Evolutionary conservation across 768 basidiomycete genomes (phyloP), one percentile per base, ranked within the genome.

Genomic region (Leccinellum albellum): DNA sequence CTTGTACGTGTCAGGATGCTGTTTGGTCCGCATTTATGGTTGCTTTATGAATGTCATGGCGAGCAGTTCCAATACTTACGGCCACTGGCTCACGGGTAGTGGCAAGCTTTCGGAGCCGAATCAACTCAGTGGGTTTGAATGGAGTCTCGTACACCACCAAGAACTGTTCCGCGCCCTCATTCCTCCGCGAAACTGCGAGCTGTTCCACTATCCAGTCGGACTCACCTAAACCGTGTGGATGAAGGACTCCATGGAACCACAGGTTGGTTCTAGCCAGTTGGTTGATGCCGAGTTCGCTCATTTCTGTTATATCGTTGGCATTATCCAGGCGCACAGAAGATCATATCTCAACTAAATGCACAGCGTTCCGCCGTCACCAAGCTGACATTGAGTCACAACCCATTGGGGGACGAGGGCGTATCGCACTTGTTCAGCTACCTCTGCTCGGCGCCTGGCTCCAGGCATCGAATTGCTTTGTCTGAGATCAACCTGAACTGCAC

Each of bases 401-500:
- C 74, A 6, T 77, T 88, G 3, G 79, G 79, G 5, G 80, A 86
- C 62, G 79, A 82, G 20, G 87, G 87, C 13, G 76, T 80, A 59
- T 71, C 74, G 26, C 69, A 74, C 7, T 68, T 88, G 10, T 86
- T 87, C 67, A 68, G 70, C 28, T 87, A 81, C 63, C 76, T 88
- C 7, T 66, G 70, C 23, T 85, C 86, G 8, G 61, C 73, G 13
- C 60, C 70, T 21, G 86, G 83, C 6, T 72, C 75, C 48, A 73
- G 70, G 57, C 75, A 85, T 65, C 71, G 67, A 53, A 58, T 51
- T 29, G 56, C 56, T 1, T 74, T 88, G 56, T 64, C 68, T 2
- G 82, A 85, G 61, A 84, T 88, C 33, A 77, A 74, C 56, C 71
- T 88, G 53, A 86, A 83, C 53, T 71, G 76, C 4, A 84, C 82